Evolutionary conservation across 805 yeast species (phyloP), one percentile per base, ranked within the genome.

Genomic region (Cyberlindnera bimundalis): DNA sequence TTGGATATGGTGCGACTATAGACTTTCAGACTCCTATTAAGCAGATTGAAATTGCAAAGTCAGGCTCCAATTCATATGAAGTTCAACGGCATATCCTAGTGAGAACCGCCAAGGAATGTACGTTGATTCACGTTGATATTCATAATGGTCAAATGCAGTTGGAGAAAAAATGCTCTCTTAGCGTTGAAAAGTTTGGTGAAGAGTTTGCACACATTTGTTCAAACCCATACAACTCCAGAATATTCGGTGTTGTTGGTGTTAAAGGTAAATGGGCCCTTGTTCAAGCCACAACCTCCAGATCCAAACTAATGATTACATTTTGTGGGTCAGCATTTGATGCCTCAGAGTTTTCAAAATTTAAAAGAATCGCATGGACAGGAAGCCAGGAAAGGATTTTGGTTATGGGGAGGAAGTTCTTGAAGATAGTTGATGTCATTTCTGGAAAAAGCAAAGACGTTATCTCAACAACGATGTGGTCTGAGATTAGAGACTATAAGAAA

Each of bases 281-380:
- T 53, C 49, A 52, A 13, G 43, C 65, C 11, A 18, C n/a, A 27
- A 2, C 26, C 21, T 10, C 16, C 14, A 5, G n/a, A 11, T 9
- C 6, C 13, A 7, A 28, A 24, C 3, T 26, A 20, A 20, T 14
- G 11, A 26, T 32, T 12, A 35, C 24, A 6, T 32, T 6, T 8
- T 21, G 8, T 3, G 46, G 65, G 49, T 16, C 40, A 27, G 18
- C 45, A 28, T 18, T 47, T 43, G 77, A 76, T 45, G 66, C 73
- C 0, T 62, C 61, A 2, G 85, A 79, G 39, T 48, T 79, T 2
- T 80, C 87, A 0, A 64, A 66, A 24, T 79, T 81, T 70, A 79
- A 73, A 45, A 66, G 66, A 42, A 59, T 79, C 1, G 45, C 56
- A 3, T 79, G 84, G 81, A 58, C 73, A 0, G 48, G 57, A 2